A percentile compares a stretch with the other conserved stretches of the same genome.
Conservation (phyloP, 208 protist species). For the Wallacemonas sp. region DNA sequence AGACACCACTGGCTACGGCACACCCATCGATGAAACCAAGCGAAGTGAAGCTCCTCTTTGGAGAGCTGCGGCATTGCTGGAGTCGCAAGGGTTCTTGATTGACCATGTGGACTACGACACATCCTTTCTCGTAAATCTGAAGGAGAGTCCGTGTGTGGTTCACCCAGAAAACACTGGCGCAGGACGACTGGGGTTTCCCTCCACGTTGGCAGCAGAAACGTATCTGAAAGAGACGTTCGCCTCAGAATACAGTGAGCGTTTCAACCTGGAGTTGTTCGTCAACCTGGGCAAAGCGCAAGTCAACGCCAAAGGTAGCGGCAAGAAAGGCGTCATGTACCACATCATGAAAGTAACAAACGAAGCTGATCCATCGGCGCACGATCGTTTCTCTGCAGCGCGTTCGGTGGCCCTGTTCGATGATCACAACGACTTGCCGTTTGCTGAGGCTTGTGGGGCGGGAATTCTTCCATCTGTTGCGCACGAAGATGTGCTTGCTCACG, state of each 20-base stretch:
- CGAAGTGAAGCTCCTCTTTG: conserved; percentile 10
- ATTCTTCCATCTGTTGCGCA: conserved; percentile 39
- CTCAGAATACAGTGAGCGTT: conserved; percentile 9
- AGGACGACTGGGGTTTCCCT: background rate
- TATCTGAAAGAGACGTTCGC: conserved; percentile 16
- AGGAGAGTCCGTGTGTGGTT: conserved; percentile 18
- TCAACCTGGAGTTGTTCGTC: conserved; percentile 17
- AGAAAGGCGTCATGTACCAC: conserved; percentile 22
- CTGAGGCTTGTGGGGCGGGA: conserved; percentile 28
- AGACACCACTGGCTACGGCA: conserved; percentile 15
- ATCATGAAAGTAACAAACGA: conserved; percentile 5
- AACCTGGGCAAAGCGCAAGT: conserved; percentile 39
- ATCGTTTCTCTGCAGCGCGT: conserved; percentile 5
- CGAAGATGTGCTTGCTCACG: conserved; percentile 18
- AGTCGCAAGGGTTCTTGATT: conserved; percentile 20
- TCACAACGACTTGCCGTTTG: conserved; percentile 37
- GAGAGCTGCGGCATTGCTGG: conserved; percentile 13
- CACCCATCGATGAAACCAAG: background rate
- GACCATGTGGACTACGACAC: conserved; percentile 22
- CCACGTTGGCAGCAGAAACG: conserved; percentile 15
- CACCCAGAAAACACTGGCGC: background rate
- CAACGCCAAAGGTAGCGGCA: conserved; percentile 24
- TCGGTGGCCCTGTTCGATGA: conserved; percentile 36
- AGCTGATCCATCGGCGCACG: background rate
- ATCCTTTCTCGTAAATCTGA: conserved; percentile 36